phyloP scores from a whole-genome alignment of 176 grass and related monocot species.

The Paspalum notatum region DNA sequence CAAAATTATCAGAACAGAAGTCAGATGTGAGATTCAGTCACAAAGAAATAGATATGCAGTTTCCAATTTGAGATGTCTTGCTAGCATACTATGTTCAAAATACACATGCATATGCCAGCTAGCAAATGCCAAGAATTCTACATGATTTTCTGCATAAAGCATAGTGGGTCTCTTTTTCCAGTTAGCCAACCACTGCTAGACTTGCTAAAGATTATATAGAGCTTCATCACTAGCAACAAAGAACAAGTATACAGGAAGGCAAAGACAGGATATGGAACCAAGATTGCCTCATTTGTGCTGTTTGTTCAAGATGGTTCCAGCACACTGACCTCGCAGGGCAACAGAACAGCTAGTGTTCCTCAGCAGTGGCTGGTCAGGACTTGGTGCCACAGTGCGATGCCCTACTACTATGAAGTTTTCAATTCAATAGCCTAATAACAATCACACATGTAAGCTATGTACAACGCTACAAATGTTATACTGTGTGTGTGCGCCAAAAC shows the following conservation, averaged over 20 bases:
- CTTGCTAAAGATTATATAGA: background rate
- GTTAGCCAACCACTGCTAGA: background rate
- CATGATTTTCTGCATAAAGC: background rate
- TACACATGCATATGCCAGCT: background rate
- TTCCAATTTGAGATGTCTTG: background rate
- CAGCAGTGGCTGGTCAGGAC: background rate
- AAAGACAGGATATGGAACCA: background rate
- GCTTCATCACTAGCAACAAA: background rate
- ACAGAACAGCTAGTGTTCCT: background rate
- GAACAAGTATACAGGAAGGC: background rate
- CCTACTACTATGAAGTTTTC: background rate
- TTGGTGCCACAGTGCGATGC: background rate
- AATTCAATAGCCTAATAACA: background rate
- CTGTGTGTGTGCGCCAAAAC: background rate
- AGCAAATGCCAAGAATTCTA: background rate
- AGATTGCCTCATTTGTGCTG: background rate
- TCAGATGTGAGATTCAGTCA: background rate
- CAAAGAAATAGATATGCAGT: background rate
- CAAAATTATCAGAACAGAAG: background rate
- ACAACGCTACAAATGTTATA: background rate
- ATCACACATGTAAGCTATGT: background rate
- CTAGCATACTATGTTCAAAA: background rate
- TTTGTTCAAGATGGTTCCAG: background rate
- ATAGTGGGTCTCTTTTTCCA: background rate
- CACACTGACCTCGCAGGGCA: background rate